Base-by-base conservation (phyloP, 2,329 filamentous ascomycete species). In the Ophiostoma montium region DNA sequence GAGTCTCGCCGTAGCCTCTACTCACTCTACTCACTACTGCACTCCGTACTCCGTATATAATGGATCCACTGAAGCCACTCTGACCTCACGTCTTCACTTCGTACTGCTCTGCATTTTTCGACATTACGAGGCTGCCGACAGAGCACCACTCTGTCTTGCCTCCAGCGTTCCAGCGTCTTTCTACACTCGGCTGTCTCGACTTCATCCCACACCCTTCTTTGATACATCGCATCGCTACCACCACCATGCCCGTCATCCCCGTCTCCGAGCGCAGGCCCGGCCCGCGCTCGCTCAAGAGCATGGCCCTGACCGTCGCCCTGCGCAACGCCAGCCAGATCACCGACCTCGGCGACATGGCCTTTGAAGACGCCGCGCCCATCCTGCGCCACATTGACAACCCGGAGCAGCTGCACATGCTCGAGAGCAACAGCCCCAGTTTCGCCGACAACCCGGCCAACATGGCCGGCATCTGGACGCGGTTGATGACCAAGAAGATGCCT, bases 401-500 rank as follows among this genome's bases (percentile, higher is more conserved):
- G 1, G 67, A 74, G 41, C 88, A 94, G 62, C 77, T 96, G 31
- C 81, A 78, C 58, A 60, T 72, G 50, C 74, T 95, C 51, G 89
- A 95, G 65, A 53, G 73, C 46, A 79, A 80, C 59, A 89, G 82
- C 5, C 85, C 87, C 0, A 86, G 94, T 55, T 73, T 95, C 47
- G 70, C 76, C 52, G 78, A 79, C 38, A 71, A 84, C 48, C 71
- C 76, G 53, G 78, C 78, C 35, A 71, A 84, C 50, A 80, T 80
- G 35, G 73, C 69, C 18, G 83, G 88, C 57, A 69, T 90, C 53
- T 95, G 90, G 90, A 66, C 78, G 38, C 74, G 76, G 27, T 76
- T 95, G 59, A 92, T 96, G 63, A 75, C 77, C 47, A 77, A 80
- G 44, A 80, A 95, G 58, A 85, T 95, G 53, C 79, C 80, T 2